Evolutionary conservation across 257 asterid genomes (phyloP).

Genomic region (Rauvolfia tetraphylla): DNA sequence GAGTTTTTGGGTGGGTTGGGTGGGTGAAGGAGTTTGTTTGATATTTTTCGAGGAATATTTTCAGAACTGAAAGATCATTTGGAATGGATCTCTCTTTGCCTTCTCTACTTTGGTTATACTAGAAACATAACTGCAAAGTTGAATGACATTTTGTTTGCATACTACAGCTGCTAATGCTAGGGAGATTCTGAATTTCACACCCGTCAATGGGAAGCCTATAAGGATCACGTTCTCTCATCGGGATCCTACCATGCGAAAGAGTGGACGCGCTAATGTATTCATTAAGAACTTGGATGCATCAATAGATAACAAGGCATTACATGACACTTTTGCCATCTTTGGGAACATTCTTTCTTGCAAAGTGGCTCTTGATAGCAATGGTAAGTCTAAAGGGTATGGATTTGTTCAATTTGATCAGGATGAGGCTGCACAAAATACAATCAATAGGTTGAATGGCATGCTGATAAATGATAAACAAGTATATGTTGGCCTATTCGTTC

Average conservation of each 20-base stretch:
- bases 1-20: too few species aligned
- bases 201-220: conserved; percentile 62
- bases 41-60: too few species aligned
- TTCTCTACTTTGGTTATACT: too few species aligned
- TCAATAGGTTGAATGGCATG: conserved; percentile 61
- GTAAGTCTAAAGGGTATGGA: conserved; percentile 66
- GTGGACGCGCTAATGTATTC: conserved; percentile 66
- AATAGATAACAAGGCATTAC: conserved; percentile 61
- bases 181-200: conserved; percentile 61
- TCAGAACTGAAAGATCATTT: too few species aligned
- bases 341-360: conserved; percentile 83
- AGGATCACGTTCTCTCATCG: conserved; percentile 83
- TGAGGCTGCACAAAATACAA: conserved; percentile 64
- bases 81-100: too few species aligned
- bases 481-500: conserved; percentile 62
- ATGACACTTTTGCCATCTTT: conserved; percentile 62
- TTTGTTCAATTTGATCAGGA: conserved; percentile 78
- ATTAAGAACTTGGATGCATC: conserved; percentile 67
- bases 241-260: conserved; percentile 72
- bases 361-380: conserved; percentile 55
- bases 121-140: not conserved
- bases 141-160: not conserved
- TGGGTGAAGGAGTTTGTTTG: too few species aligned
- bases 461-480: conserved; percentile 72
- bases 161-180: conserved; percentile 66